Base-by-base conservation (phyloP, 345 rosid genomes). In the Dipteronia sinensis region DNA sequence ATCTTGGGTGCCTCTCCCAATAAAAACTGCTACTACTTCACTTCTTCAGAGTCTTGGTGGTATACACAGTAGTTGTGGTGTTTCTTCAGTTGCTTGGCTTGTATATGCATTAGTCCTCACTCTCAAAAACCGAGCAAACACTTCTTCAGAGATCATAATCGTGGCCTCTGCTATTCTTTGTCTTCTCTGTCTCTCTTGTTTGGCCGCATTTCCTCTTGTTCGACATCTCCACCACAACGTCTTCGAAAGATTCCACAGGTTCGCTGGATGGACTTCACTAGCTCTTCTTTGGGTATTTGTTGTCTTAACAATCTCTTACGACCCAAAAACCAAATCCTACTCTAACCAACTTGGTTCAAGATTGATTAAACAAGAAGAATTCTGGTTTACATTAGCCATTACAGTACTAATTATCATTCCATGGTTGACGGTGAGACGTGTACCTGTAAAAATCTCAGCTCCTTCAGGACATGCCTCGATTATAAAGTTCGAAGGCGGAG, bases 221-320 rank as follows among this genome's bases (percentile, higher is more conserved):
- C 96, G 94, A 47, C 98, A 94, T 77, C 83, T 94, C 68, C 97
- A 92, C 75, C 97, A 94, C 78, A 94, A 90, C 65, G 82, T 90
- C 42, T 94, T 94, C 11, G 96, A 94, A 80, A 82, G 97, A 55
- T 65, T 78, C 73, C 98, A 94, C 42, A 71, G 98, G 63, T 94
- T 91, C 47, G 82, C 93, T 0, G 97, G 97, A 19, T 94, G 97
- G 98, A 72, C 87, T 0, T 82, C 96, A n/a, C 83, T 94, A 19
- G 83, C 72, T 25, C 92, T 94, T 10, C 84, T 94, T 10, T 94
- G 97, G 97, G 85, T 85, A 3, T 94, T 92, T 65, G 69, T 94
- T 10, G 6, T 85, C 19, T 87, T 94, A 2, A 89, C 90, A 0
- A 76, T 83, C 51, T 90, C 93, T 0, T 94, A 94, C 34, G 91